Conservation (phyloP, 108 stramenopile genomes). For the Discostella stelligeroides region DNA sequence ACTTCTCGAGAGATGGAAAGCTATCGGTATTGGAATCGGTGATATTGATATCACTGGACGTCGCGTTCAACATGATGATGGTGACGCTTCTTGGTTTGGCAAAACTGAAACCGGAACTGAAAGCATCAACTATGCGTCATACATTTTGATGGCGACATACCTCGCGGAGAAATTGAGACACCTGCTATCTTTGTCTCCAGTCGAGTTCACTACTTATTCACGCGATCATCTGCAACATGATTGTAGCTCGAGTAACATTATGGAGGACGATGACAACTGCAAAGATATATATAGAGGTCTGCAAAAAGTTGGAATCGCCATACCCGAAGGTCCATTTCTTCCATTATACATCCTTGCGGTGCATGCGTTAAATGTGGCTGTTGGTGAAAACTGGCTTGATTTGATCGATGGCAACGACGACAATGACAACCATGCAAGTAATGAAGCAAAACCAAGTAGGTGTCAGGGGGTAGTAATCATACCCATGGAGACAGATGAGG, state of each 20-base stretch:
- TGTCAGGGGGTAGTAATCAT: conserved; percentile 51
- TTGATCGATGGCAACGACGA: too few relatives aligned
- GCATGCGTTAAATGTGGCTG: conserved; percentile 58
- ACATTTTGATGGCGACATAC: conserved; percentile 2
- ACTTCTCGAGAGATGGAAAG: conserved; percentile 17
- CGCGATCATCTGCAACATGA: neutral
- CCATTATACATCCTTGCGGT: conserved; percentile 71
- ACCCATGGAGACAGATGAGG: conserved; percentile 77
- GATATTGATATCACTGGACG: neutral
- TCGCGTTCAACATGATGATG: neutral
- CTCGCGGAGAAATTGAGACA: conserved; percentile 3
- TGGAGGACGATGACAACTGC: neutral
- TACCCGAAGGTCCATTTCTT: conserved; percentile 84
- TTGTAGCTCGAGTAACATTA: neutral
- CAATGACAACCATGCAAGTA: too few relatives aligned
- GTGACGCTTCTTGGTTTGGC: too few relatives aligned
- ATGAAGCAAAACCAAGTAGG: too few relatives aligned
- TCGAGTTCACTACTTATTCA: too few relatives aligned
- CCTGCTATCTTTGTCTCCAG: conserved; percentile 9
- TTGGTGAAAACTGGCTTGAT: conserved; percentile 22
- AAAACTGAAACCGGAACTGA: too few relatives aligned
- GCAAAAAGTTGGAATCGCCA: conserved; percentile 61
- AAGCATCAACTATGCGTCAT: conserved; percentile 25
- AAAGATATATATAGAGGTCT: too few relatives aligned
- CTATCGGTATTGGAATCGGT: neutral